These are phyloP conservation scores for Brassica juncea DNA, from an alignment of 345 rosid genomes.

Conservation along the genomic window DNA sequence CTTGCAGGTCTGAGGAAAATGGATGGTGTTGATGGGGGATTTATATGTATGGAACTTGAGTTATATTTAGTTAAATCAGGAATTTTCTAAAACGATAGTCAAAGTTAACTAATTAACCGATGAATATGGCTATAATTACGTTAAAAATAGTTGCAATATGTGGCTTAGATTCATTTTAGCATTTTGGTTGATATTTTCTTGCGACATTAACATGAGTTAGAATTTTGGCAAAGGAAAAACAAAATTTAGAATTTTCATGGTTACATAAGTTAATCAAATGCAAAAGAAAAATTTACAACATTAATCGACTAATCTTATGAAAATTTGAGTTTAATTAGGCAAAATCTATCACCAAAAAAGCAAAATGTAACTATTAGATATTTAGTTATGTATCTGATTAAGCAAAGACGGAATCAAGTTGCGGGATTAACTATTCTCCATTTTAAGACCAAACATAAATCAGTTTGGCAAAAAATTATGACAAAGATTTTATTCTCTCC, in stretches of 20 bases:
- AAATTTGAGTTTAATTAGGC: neutral
- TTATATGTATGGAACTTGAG: conserved; percentile 23
- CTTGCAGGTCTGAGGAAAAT: conserved; percentile 45
- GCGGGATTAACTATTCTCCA: conserved; percentile 43
- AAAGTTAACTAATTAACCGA: conserved; percentile 17
- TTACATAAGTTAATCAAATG: neutral
- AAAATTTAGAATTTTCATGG: neutral
- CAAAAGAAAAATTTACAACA: neutral
- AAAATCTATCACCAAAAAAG: neutral
- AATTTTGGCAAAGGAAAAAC: neutral
- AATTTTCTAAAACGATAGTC: neutral
- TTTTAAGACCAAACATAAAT: conserved; percentile 29
- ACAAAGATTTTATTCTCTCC: neutral
- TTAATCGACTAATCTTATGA: neutral
- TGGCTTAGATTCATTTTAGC: conserved; percentile 31
- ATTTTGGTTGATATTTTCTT: conserved; percentile 11
- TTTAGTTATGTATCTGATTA: neutral
- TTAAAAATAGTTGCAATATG: conserved; percentile 6
- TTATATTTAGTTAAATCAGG: conserved; percentile 25
- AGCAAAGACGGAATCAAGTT: conserved; percentile 26
- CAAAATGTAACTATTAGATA: neutral
- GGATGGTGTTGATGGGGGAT: neutral
- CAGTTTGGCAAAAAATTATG: neutral
- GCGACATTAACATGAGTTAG: neutral
- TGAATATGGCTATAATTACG: conserved; percentile 28